phyloP scores from a whole-genome alignment of 352 stramenopile genomes.

The Phytophthora brassicae region DNA sequence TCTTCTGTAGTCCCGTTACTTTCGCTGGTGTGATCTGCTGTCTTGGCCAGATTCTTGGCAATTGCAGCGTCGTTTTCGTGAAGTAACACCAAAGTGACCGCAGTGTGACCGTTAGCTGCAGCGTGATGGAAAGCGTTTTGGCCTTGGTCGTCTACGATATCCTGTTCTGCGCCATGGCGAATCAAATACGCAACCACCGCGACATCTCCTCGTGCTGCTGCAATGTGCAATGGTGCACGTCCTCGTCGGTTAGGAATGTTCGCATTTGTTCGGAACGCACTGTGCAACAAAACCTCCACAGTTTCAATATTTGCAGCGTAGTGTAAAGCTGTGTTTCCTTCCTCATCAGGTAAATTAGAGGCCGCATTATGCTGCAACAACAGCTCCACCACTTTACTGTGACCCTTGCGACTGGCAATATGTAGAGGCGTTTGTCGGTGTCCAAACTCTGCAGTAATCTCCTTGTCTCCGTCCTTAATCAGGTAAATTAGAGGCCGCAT shows the following conservation, averaged over 20 bases:
- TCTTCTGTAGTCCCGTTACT: slow-evolving; percentile 12
- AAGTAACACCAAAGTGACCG: slow-evolving; percentile 70
- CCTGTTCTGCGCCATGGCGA: slow-evolving; percentile 64
- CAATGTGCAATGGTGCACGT: slow-evolving; percentile 75
- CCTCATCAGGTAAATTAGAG: slow-evolving; percentile 73
- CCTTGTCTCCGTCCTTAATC: slow-evolving; percentile 79
- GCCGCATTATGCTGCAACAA: slow-evolving; percentile 67
- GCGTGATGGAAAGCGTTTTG: slow-evolving; percentile 84
- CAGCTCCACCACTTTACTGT: slow-evolving; percentile 61
- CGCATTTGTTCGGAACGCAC: slow-evolving; percentile 64
- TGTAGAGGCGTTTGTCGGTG: slow-evolving; percentile 73
- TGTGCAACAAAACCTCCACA: slow-evolving; percentile 62
- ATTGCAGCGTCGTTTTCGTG: slow-evolving; percentile 55
- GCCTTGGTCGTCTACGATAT: slow-evolving; percentile 81
- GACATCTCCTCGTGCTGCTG: slow-evolving; percentile 67
- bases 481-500: slow-evolving; percentile 66
- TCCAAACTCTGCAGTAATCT: slow-evolving; percentile 73
- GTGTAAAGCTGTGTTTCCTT: slow-evolving; percentile 83
- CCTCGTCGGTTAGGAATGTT: slow-evolving; percentile 82
- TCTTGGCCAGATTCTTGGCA: slow-evolving; percentile 10
- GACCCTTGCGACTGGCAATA: slow-evolving; percentile 72
- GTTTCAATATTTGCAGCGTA: slow-evolving; percentile 67
- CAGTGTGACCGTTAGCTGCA: slow-evolving; percentile 75
- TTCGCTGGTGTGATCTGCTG: slow-evolving; percentile 8
- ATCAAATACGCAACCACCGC: slow-evolving; percentile 78